phyloP scores from a whole-genome alignment of 345 rosid genomes.

The Citrus sinensis region DNA sequence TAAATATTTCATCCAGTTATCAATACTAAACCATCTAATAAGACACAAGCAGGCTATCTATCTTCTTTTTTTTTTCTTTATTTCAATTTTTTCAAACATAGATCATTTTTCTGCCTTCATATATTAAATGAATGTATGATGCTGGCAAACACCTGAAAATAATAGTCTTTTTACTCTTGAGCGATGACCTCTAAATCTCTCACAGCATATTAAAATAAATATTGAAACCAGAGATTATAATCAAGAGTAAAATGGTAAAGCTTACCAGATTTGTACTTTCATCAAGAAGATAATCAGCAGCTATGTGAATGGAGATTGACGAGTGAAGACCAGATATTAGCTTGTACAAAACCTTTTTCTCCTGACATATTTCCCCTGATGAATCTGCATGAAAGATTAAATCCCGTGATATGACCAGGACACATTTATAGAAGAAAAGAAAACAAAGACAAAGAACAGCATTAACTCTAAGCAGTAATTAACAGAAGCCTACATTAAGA shows the following conservation, averaged over 20 bases:
- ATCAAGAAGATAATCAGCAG: slow-evolving; percentile 85
- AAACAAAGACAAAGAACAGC: slow-evolving; percentile 2
- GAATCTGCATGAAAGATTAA: slow-evolving; percentile 45
- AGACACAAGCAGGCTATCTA: background rate
- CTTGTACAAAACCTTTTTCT: slow-evolving; percentile 81
- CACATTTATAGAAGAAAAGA: background rate
- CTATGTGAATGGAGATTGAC: slow-evolving; percentile 86
- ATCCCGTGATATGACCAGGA: background rate
- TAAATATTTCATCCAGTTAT: background rate
- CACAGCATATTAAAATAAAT: background rate
- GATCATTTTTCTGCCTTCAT: background rate
- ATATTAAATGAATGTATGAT: background rate
- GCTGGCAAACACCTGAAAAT: background rate
- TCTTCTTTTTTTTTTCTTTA: background rate
- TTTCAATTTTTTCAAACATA: background rate
- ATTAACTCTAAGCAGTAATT: background rate
- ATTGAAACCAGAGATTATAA: background rate
- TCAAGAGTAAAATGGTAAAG: slow-evolving; percentile 3
- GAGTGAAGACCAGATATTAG: slow-evolving; percentile 96
- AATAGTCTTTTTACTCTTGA: background rate
- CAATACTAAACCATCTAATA: background rate
- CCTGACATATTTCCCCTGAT: slow-evolving; percentile 84
- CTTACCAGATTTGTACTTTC: slow-evolving; percentile 63
- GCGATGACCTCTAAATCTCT: background rate
- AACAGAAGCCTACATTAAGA: background rate